A percentile compares a stretch with the other conserved stretches of the same genome.
Evolutionary conservation across 257 asterid species (phyloP).

Genomic region (Rehmannia glutinosa): DNA sequence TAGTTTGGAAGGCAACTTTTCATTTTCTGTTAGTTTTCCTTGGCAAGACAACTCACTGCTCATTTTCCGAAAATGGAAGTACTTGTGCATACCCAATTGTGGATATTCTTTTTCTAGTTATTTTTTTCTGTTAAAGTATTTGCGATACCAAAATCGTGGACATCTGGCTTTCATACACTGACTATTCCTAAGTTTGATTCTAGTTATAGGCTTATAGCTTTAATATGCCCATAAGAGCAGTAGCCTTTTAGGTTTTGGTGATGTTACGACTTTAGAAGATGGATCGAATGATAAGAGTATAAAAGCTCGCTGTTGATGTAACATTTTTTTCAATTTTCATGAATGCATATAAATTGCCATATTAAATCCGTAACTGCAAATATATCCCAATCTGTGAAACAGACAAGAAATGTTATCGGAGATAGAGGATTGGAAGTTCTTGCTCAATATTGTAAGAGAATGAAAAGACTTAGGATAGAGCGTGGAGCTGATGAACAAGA

Average conservation of each 20-base stretch:
- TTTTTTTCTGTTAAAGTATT: neutral
- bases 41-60: neutral
- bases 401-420: constrained; percentile 81
- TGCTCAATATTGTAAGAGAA: constrained; percentile 47
- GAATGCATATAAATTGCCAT: neutral
- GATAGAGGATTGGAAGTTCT: constrained; percentile 82
- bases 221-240: neutral
- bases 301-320: neutral
- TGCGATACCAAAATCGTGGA: neutral
- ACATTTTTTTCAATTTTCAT: neutral
- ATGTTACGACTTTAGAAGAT: neutral
- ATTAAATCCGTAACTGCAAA: neutral
- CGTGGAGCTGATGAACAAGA: constrained; percentile 52
- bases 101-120: neutral
- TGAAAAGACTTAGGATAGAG: constrained; percentile 47
- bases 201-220: neutral
- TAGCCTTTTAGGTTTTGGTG: neutral
- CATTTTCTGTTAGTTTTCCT: neutral
- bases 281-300: neutral
- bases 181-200: neutral
- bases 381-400: constrained; percentile 13
- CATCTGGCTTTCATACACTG: neutral
- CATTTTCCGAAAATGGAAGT: neutral
- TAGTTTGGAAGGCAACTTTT: too few relatives aligned
- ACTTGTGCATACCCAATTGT: neutral